A percentile compares a stretch with the other conserved stretches of the same genome.
Evolutionary conservation across 768 basidiomycete species (phyloP).

Genomic region (Termitomyces sp.): DNA sequence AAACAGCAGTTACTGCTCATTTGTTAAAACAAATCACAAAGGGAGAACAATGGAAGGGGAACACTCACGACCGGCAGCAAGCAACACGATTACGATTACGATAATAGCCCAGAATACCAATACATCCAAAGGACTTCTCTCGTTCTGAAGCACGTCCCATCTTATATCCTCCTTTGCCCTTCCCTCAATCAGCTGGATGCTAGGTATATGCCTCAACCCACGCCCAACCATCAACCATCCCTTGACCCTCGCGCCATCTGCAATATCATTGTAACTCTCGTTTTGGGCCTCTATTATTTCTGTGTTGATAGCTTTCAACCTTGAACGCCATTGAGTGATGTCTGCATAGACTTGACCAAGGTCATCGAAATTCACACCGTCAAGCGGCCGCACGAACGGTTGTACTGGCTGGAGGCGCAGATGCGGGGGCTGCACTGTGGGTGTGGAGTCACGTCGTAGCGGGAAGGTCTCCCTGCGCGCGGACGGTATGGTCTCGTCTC

Average conservation of each 20-base stretch:
- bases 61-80: constrained; percentile 58
- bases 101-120: constrained; percentile 56
- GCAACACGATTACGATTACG: constrained; percentile 38
- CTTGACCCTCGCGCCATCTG: constrained; percentile 60
- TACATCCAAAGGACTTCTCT: constrained; percentile 38
- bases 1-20: constrained; percentile 58
- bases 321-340: constrained; percentile 65
- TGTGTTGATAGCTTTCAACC: constrained; percentile 64
- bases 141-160: constrained; percentile 71
- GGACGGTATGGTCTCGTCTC: constrained; percentile 27
- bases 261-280: constrained; percentile 65
- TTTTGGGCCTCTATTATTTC: constrained; percentile 68
- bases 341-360: constrained; percentile 62
- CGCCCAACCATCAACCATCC: constrained; percentile 78
- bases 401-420: constrained; percentile 61
- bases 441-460: constrained; percentile 34
- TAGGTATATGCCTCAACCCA: constrained; percentile 57
- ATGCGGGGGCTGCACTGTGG: constrained; percentile 55
- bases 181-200: constrained; percentile 68
- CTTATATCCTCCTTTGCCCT: constrained; percentile 78
- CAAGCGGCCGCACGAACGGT: constrained; percentile 72
- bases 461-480: constrained; percentile 61
- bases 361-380: constrained; percentile 61
- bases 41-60: neutral
- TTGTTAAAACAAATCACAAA: constrained; percentile 5